Base-by-base conservation (phyloP, 2,329 filamentous ascomycete genomes). In the Ophiostoma quercus region DNA sequence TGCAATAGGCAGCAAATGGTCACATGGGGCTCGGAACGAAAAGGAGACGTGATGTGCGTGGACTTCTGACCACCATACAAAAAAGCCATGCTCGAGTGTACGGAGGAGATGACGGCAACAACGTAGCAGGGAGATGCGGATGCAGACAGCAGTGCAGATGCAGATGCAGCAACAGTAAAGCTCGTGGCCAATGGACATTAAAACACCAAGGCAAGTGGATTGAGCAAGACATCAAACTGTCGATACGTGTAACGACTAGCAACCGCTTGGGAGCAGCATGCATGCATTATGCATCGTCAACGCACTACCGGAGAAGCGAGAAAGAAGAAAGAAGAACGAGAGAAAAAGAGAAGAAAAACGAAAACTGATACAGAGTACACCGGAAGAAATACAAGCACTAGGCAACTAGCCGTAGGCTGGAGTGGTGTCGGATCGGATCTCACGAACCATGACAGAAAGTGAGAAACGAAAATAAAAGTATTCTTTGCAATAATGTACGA, bases 401-500 rank as follows among this genome's bases (percentile, higher is more conserved):
- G 12, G 25, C 25, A 32, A 62, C 57, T 32, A 62, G 12, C 57
- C 25, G 16, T 19, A 62, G 57, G 12, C 32, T 62, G 57, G 14
- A 25, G 57, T 34, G 22, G 57, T 62, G 22, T 34, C 57, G 57
- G 57, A 62, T 57, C 51, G 51, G n/a, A 57, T 57, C 51, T 57
- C 51, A 57, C 11, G 12, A 62, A 34, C 22, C 54, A 32, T 32
- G 62, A 65, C 3, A 22, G 6, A 16, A 62, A 19, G 9, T 62
- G 57, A 34, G 57, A 19, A 16, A 62, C 11, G 6, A 32, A 62
- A 14, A 60, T 9, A 2, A 34, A 63, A 34, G 51, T 25, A 57
- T 8, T 2, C 34, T 19, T 3, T 62, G 57, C 7, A 47, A 32
- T 2, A 29, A 5, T 22, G 11, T 16, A 12, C 3, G n/a, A 12